These are phyloP conservation scores for Brassica incana DNA, from an alignment of 345 rosid genomes.

Conservation along the genomic window DNA sequence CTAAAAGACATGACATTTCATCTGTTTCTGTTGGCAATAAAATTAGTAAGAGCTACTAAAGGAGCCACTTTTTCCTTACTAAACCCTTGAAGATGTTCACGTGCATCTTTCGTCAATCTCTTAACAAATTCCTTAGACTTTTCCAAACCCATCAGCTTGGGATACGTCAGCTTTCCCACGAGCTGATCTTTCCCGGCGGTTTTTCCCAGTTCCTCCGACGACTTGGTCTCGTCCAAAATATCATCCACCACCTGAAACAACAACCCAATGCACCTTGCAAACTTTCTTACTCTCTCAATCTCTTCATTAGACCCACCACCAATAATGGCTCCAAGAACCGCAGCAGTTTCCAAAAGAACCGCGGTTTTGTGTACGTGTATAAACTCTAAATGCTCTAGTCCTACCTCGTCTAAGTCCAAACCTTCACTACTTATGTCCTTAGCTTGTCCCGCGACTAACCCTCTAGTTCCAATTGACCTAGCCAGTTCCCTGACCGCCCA, in stretches of 20 bases:
- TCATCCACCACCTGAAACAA: conserved; percentile 96
- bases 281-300: conserved; percentile 71
- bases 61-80: conserved; percentile 71
- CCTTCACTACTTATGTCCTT: conserved; percentile 82
- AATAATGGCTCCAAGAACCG: conserved; percentile 79
- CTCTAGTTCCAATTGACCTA: conserved; percentile 58
- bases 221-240: conserved; percentile 83
- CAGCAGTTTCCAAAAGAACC: conserved; percentile 67
- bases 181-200: conserved; percentile 90
- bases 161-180: conserved; percentile 72
- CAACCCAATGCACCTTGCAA: conserved; percentile 69
- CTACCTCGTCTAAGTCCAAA: conserved; percentile 40
- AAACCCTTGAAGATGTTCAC: conserved; percentile 58
- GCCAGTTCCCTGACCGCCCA: conserved; percentile 74
- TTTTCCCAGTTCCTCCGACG: conserved; percentile 84
- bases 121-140: conserved; percentile 67
- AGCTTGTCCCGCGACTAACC: conserved; percentile 88
- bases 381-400: conserved; percentile 70
- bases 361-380: conserved; percentile 87
- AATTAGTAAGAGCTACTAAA: conserved; percentile 74
- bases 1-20: conserved; percentile 22
- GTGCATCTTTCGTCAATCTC: conserved; percentile 66
- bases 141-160: conserved; percentile 73
- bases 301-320: conserved; percentile 73
- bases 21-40: conserved; percentile 78